A percentile compares a stretch with the other conserved stretches of the same genome.
phyloP scores from a whole-genome alignment of 345 rosid species.

The Hibiscus trionum region DNA sequence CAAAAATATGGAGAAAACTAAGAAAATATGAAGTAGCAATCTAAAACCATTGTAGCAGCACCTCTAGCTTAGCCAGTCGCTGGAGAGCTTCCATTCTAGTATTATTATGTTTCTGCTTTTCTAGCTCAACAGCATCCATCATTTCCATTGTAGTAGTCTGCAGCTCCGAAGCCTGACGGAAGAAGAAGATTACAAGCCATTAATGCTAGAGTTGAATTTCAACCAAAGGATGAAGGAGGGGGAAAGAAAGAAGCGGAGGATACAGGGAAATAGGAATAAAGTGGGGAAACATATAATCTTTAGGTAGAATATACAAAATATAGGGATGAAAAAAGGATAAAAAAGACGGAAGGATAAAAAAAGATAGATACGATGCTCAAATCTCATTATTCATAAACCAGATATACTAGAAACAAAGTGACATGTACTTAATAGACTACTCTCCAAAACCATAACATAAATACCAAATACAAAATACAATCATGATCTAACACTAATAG shows the following conservation, averaged over 20 bases:
- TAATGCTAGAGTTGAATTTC: not conserved
- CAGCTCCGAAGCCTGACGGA: slow-evolving; percentile 73
- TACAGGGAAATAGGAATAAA: not conserved
- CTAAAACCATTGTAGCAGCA: slow-evolving; percentile 22
- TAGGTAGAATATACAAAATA: not conserved
- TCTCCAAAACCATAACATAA: not conserved
- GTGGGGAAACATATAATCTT: not conserved
- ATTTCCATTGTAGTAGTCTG: slow-evolving; percentile 91
- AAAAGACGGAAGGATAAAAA: not conserved
- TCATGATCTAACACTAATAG: not conserved
- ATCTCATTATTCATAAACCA: not conserved
- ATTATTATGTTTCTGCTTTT: slow-evolving; percentile 88
- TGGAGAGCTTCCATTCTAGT: slow-evolving; percentile 90
- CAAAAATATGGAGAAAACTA: not conserved
- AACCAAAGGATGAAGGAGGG: not conserved
- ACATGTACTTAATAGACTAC: not conserved
- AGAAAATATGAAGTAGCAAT: slow-evolving; percentile 8
- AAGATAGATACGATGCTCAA: not conserved
- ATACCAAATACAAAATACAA: not conserved
- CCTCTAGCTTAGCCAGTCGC: slow-evolving; percentile 84
- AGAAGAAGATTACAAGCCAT: slow-evolving; percentile 18
- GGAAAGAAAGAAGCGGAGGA: not conserved
- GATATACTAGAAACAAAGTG: not conserved
- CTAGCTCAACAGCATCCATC: slow-evolving; percentile 84
- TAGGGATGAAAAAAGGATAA: not conserved